Evolutionary conservation across 2,329 filamentous ascomycete species (phyloP).

Genomic region (Tolypocladium guangdongense): DNA sequence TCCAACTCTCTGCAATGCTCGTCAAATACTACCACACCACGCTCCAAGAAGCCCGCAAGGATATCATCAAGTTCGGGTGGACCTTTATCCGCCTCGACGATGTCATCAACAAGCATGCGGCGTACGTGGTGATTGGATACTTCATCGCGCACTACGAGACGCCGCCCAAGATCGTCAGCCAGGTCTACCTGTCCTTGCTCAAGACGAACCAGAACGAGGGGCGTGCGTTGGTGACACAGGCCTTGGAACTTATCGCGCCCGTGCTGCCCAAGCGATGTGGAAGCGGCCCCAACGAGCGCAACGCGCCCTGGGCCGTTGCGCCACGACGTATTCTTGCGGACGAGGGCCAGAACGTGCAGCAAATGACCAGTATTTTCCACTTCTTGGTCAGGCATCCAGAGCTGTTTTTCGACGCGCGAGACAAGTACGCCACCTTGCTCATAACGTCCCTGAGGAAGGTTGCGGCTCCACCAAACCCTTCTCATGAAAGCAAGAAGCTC

Average conservation of each 20-base stretch:
- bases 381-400: conserved; percentile 89
- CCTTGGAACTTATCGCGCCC: conserved; percentile 87
- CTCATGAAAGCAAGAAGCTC: conserved; percentile 83
- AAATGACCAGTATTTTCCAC: conserved; percentile 94
- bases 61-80: conserved; percentile 99
- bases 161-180: conserved; percentile 86
- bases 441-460: conserved; percentile 85
- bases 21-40: conserved; percentile 89
- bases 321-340: conserved; percentile 86
- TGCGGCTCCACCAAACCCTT: conserved; percentile 69
- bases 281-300: conserved; percentile 55
- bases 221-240: conserved; percentile 82
- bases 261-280: conserved; percentile 81
- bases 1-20: conserved; percentile 88
- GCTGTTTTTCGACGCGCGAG: conserved; percentile 88
- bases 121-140: conserved; percentile 93
- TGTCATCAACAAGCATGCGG: conserved; percentile 97
- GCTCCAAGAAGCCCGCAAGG: conserved; percentile 85
- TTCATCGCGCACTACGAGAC: conserved; percentile 98
- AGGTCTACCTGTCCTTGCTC: conserved; percentile 86
- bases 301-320: conserved; percentile 80
- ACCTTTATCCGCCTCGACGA: conserved; percentile 98
- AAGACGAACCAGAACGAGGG: conserved; percentile 94
- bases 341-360: conserved; percentile 88
- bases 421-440: conserved; percentile 82